Conservation (phyloP, 345 rosid species). For the Toxicodendron radicans region DNA sequence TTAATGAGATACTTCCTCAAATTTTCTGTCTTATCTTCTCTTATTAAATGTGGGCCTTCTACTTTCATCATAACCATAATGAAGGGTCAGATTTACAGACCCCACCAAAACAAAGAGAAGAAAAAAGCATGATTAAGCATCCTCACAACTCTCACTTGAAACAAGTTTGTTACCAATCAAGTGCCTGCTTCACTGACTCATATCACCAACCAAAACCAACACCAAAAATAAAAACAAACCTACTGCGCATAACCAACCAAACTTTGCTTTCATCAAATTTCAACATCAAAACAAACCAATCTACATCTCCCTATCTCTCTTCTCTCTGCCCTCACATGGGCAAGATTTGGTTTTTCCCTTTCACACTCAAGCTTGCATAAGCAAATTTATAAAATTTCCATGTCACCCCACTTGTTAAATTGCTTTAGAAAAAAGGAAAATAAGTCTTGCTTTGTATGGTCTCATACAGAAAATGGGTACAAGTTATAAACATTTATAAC, state of each 20-base stretch:
- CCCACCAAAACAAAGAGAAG: background rate
- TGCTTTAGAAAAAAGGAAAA: background rate
- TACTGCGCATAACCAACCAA: background rate
- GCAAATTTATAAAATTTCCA: conserved; percentile 9
- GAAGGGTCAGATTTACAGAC: conserved; percentile 17
- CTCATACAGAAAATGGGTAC: background rate
- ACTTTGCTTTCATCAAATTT: background rate
- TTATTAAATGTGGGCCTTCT: background rate
- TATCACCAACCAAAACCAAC: conserved; percentile 8
- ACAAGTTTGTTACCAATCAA: conserved; percentile 20
- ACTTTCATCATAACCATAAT: background rate
- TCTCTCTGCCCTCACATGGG: conserved; percentile 14
- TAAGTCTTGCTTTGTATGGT: background rate
- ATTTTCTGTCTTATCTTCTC: background rate
- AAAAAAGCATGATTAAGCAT: conserved; percentile 7
- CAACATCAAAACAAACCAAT: conserved; percentile 7
- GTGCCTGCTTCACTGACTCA: conserved; percentile 4
- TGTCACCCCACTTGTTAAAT: background rate
- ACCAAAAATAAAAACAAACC: background rate
- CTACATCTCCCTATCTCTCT: conserved; percentile 6
- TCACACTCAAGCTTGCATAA: conserved; percentile 5
- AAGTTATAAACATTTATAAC: conserved; percentile 24
- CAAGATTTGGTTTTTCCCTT: conserved; percentile 13
- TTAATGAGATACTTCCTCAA: no score
- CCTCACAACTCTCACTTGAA: conserved; percentile 1